phyloP scores from a whole-genome alignment of 139 green algal genomes.

The Coelastrella sp. region DNA sequence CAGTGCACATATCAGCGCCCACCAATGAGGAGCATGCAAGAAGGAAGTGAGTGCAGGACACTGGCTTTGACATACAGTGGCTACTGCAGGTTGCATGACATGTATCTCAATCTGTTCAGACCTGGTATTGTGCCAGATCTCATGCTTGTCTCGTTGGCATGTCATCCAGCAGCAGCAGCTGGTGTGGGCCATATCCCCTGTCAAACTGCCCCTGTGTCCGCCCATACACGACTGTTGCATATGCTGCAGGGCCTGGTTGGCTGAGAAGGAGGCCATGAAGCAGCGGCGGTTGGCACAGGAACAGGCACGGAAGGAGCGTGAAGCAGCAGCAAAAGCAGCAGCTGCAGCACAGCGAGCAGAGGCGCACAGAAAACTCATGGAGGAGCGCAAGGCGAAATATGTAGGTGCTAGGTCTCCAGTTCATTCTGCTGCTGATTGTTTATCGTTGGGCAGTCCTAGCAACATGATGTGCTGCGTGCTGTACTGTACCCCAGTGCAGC shows the following conservation, averaged over 20 bases:
- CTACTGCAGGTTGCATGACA: no score
- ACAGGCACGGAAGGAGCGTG: slow-evolving; percentile 27
- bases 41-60: background rate
- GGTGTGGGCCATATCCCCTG: no score
- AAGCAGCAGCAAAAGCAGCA: slow-evolving; percentile 37
- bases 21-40: background rate
- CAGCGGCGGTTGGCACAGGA: slow-evolving; percentile 37
- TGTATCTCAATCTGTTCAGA: no score
- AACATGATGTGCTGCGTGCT: background rate
- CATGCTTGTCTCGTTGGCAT: no score
- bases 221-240: no score
- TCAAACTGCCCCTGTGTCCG: no score
- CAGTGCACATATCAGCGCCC: background rate
- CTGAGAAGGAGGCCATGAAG: slow-evolving; percentile 42
- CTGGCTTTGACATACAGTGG: no score
- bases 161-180: no score
- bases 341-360: slow-evolving; percentile 15
- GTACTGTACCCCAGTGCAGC: no score
- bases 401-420: slow-evolving; percentile 25
- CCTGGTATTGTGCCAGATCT: no score
- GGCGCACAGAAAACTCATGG: slow-evolving; percentile 24
- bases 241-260: slow-evolving; percentile 35
- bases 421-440: background rate
- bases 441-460: background rate
- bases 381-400: slow-evolving; percentile 52